phyloP scores from a whole-genome alignment of 192 early-diverging fungal species.

The Gigaspora rosea region DNA sequence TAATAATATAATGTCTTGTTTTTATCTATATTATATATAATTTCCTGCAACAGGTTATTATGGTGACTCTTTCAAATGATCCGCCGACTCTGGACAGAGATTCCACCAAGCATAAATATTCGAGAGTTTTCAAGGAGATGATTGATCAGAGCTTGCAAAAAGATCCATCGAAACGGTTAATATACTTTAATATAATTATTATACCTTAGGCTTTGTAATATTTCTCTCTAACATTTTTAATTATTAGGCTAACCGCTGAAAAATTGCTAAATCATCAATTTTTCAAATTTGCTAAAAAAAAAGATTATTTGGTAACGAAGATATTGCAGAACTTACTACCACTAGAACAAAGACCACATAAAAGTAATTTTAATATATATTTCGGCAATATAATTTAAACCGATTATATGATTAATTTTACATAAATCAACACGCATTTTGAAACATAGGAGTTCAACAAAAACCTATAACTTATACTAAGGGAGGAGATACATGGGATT shows the following conservation, averaged over 20 bases:
- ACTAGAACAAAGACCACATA: constrained; percentile 68
- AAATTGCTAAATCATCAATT: constrained; percentile 77
- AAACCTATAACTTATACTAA: constrained; percentile 46
- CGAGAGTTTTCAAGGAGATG: constrained; percentile 83
- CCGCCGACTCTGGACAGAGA: constrained; percentile 85
- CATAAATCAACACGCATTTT: not conserved
- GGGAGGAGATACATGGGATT: constrained; percentile 72
- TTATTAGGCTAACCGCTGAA: constrained; percentile 72
- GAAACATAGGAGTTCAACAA: constrained; percentile 41
- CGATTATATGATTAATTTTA: not conserved
- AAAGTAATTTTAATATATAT: constrained; percentile 39
- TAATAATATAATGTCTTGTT: not conserved
- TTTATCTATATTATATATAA: not conserved
- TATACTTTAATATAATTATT: not conserved
- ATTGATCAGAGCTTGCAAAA: constrained; percentile 81
- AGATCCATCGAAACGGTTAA: constrained; percentile 68
- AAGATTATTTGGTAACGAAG: constrained; percentile 56
- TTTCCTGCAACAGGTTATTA: constrained; percentile 61
- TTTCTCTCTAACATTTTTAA: not conserved
- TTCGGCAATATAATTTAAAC: not conserved
- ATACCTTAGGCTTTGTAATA: not conserved
- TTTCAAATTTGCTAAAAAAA: constrained; percentile 77
- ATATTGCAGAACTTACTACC: constrained; percentile 65
- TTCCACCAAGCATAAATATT: constrained; percentile 69
- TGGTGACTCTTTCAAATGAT: constrained; percentile 85